A percentile compares a stretch with the other conserved stretches of the same genome.
phyloP scores from a whole-genome alignment of 2,329 filamentous ascomycete species.

The Parasarocladium wereldwijsianum region DNA sequence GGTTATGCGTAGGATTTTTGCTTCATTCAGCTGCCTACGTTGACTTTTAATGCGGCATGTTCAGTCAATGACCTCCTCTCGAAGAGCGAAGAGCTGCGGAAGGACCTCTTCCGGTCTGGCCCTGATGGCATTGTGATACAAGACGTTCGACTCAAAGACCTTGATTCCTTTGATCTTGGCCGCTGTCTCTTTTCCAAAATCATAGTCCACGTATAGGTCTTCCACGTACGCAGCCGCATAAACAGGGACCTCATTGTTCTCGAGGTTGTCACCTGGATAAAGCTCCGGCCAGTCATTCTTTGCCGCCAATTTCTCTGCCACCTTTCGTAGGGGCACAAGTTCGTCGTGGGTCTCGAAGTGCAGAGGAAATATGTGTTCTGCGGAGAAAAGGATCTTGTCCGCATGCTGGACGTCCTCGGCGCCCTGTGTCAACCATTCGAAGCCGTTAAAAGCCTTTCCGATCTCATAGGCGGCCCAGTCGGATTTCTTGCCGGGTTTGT shows the following conservation, averaged over 20 bases:
- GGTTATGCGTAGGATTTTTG: too few species aligned
- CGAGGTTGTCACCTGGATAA: slow-evolving; percentile 61
- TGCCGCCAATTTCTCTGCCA: slow-evolving; percentile 56
- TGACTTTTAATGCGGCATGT: background rate
- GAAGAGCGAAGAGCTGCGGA: slow-evolving; percentile 58
- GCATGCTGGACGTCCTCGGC: slow-evolving; percentile 14
- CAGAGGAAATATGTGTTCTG: slow-evolving; percentile 83
- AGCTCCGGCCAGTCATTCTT: slow-evolving; percentile 58
- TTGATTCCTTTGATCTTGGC: slow-evolving; percentile 60
- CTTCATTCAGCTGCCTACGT: background rate
- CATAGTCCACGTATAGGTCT: slow-evolving; percentile 85
- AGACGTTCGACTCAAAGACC: slow-evolving; percentile 69
- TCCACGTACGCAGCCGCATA: slow-evolving; percentile 75
- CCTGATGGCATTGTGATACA: slow-evolving; percentile 77
- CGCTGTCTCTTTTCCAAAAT: slow-evolving; percentile 59
- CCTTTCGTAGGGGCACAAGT: slow-evolving; percentile 51
- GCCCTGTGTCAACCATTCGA: slow-evolving; percentile 32
- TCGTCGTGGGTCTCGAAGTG: slow-evolving; percentile 74
- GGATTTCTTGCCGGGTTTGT: slow-evolving; percentile 45
- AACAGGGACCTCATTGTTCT: slow-evolving; percentile 66
- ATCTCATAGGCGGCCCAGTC: slow-evolving; percentile 64
- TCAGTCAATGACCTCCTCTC: slow-evolving; percentile 52
- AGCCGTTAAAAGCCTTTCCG: slow-evolving; percentile 30
- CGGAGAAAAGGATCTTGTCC: slow-evolving; percentile 61
- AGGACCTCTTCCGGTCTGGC: slow-evolving; percentile 63